phyloP scores from a whole-genome alignment of 306 rosid species.

The Acacia confusa region DNA sequence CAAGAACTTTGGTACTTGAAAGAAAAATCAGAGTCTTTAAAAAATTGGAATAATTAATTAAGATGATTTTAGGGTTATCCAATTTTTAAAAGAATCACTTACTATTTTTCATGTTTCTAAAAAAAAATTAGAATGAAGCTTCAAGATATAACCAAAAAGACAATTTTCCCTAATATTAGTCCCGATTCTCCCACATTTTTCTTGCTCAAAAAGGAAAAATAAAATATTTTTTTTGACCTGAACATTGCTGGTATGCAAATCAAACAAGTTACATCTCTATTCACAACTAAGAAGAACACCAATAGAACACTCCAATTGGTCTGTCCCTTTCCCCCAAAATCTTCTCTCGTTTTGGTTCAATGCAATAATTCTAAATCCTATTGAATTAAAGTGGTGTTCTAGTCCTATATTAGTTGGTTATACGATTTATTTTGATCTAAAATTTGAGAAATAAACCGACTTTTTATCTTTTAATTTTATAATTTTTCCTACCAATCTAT shows the following conservation, averaged over 20 bases:
- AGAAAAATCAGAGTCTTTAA: not conserved
- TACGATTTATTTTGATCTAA: no score
- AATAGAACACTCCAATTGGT: not conserved
- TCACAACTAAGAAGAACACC: not conserved
- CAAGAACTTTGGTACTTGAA: not conserved
- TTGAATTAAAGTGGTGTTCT: no score
- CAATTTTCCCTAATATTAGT: not conserved
- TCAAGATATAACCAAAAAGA: not conserved
- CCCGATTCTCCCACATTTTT: not conserved
- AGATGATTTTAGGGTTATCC: no score
- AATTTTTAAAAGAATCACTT: no score
- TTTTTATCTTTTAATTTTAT: no score
- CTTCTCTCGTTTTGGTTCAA: not conserved
- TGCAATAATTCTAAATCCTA: not conserved
- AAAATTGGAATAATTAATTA: no score
- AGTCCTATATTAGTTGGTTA: no score
- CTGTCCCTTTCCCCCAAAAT: not conserved
- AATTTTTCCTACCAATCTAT: no score
- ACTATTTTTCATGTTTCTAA: not conserved
- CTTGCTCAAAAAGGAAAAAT: not conserved
- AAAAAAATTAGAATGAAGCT: not conserved
- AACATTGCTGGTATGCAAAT: not conserved
- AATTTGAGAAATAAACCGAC: no score
- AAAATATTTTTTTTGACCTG: not conserved
- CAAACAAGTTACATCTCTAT: not conserved